These are phyloP conservation scores for Fomitopsis pinicola DNA, from an alignment of 1,284 basidiomycete species.

Conservation along the genomic window DNA sequence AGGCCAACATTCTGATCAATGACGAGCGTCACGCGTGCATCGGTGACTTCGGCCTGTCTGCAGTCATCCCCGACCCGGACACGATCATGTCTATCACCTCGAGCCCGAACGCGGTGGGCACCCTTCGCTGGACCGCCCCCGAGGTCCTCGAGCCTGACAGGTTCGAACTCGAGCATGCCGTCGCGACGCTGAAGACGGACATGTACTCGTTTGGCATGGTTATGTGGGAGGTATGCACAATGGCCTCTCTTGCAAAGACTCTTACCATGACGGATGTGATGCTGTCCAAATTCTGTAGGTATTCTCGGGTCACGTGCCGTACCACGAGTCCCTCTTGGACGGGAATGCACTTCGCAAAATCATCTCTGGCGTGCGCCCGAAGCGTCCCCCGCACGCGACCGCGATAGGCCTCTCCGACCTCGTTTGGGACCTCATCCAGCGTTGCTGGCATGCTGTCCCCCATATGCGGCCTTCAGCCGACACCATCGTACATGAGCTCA, in stretches of 20 bases:
- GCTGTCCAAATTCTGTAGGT: neutral
- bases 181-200: conserved; percentile 3
- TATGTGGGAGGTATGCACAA: conserved; percentile 1
- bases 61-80: neutral
- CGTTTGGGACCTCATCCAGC: conserved; percentile 3
- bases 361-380: neutral
- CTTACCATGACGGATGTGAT: neutral
- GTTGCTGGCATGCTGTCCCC: neutral
- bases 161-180: neutral
- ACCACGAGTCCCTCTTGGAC: neutral
- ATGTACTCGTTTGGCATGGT: conserved; percentile 7
- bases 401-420: neutral
- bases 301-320: neutral
- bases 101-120: neutral
- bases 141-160: conserved; percentile 4
- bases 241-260: neutral
- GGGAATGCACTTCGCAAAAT: neutral
- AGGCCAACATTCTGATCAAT: conserved; percentile 11
- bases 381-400: neutral
- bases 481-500: neutral
- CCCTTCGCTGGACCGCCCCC: conserved; percentile 3
- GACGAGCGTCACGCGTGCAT: conserved; percentile 1
- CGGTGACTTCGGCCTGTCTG: conserved; percentile 3
- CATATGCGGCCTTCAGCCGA: neutral
- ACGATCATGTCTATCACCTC: neutral